Evolutionary conservation across 1,284 basidiomycete species (phyloP).

Genomic region (Sphagnurus paluster): DNA sequence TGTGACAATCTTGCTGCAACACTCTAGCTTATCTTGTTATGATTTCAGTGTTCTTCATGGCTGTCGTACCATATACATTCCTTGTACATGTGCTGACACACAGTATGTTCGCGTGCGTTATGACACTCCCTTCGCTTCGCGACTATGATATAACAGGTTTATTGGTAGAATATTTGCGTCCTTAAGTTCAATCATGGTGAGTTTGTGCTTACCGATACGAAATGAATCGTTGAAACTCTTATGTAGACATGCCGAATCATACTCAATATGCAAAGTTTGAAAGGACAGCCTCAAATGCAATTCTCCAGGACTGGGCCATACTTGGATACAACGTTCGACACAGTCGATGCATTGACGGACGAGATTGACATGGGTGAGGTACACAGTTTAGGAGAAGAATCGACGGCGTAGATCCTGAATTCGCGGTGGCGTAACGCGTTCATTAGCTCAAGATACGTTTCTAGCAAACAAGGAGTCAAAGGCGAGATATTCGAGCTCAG

Average conservation of each 20-base stretch:
- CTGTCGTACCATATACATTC: constrained; percentile 4
- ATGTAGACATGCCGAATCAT: constrained; percentile 8
- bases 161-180: neutral
- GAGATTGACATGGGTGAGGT: too few relatives aligned
- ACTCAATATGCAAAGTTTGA: constrained; percentile 6
- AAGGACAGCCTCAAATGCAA: neutral
- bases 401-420: too few relatives aligned
- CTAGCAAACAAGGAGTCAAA: too few relatives aligned
- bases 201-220: neutral
- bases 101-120: constrained; percentile 2
- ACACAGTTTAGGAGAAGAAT: too few relatives aligned
- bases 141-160: neutral
- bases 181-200: constrained; percentile 2
- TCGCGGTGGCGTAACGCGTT: too few relatives aligned
- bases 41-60: neutral
- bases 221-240: neutral
- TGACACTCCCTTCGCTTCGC: neutral
- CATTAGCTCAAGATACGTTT: too few relatives aligned
- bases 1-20: too few relatives aligned
- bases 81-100: constrained; percentile 2
- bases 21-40: neutral
- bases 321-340: neutral
- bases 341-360: too few relatives aligned
- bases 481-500: too few relatives aligned
- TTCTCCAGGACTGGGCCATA: neutral